Evolutionary conservation across 1,284 basidiomycete genomes (phyloP), one percentile per base, ranked within the genome.

Genomic region (Austroboletus niveus): DNA sequence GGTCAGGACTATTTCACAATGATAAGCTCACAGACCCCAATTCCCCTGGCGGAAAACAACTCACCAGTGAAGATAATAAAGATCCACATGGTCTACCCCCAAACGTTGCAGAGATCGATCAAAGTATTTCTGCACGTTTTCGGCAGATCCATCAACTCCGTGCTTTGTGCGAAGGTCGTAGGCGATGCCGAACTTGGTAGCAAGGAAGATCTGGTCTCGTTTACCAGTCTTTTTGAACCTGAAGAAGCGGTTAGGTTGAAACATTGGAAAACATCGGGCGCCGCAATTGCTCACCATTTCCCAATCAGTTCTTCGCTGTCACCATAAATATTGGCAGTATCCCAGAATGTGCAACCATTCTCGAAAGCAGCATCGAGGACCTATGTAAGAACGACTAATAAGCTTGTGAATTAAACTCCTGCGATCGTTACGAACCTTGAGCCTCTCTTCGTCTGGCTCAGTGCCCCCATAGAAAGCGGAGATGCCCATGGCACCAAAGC

Each of bases 201-300:
- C 75, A 4, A 79, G 68, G 63, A 79, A 79, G 40, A 78, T 72
- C 38, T 76, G 63, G 42, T 67, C 56, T 7, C 73, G 66, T 59
- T 72, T 72, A 5, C 72, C 72, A 4, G 61, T 70, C 40, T 56
- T 61, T 48, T 69, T 68, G 58, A 75, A 69, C 74, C 72, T 70
- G 47, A 11, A 27, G 38, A 34, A 12, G 0, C 3, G 24, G 14
- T 29, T 11, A 7, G 5, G 15, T 15, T 15, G 31, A 24, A 20
- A 5, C 1, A 8, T 38, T 15, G n/a, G 10, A 17, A 8, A 22
- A 17, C 14, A 17, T 15, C 4, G 8, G 29, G 14, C 17, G 9
- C 15, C 6, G 24, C 17, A n/a, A 36, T 27, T 34, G 32, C 57
- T 8, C 30, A 73, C 73, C 72, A 76, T 56, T 71, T 72, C 6